Evolutionary conservation across 306 rosid species (phyloP).

Genomic region (Rosa lucieae): DNA sequence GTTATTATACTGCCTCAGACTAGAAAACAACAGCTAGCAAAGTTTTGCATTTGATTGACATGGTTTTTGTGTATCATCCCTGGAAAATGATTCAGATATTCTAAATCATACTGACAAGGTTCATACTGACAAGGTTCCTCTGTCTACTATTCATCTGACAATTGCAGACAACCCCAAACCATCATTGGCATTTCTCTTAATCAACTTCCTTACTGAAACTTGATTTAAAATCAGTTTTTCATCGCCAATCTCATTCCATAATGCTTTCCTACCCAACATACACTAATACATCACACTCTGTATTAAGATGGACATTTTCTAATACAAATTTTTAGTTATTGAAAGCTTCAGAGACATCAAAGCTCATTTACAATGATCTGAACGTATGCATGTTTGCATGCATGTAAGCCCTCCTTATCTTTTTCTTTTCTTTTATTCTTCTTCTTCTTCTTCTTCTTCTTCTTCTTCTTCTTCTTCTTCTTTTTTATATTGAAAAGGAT

Average conservation of each 20-base stretch:
- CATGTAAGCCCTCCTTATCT: neutral
- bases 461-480: neutral
- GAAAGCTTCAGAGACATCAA: neutral
- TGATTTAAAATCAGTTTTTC: neutral
- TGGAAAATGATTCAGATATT: neutral
- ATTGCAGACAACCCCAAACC: slow-evolving; percentile 1
- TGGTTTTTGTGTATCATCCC: neutral
- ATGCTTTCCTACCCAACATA: neutral
- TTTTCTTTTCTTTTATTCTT: neutral
- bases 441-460: neutral
- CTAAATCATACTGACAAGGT: neutral
- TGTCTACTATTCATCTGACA: neutral
- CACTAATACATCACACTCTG: neutral
- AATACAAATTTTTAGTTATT: neutral
- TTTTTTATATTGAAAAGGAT: neutral
- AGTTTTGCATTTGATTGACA: neutral
- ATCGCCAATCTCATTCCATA: neutral
- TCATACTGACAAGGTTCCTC: neutral
- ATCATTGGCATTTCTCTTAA: neutral
- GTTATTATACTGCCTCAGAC: neutral
- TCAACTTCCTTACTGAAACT: neutral
- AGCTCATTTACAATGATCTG: neutral
- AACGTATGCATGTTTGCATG: neutral
- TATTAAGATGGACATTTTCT: neutral
- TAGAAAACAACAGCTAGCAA: neutral